Conservation (phyloP, 306 rosid species). For the Carpinus viminea region DNA sequence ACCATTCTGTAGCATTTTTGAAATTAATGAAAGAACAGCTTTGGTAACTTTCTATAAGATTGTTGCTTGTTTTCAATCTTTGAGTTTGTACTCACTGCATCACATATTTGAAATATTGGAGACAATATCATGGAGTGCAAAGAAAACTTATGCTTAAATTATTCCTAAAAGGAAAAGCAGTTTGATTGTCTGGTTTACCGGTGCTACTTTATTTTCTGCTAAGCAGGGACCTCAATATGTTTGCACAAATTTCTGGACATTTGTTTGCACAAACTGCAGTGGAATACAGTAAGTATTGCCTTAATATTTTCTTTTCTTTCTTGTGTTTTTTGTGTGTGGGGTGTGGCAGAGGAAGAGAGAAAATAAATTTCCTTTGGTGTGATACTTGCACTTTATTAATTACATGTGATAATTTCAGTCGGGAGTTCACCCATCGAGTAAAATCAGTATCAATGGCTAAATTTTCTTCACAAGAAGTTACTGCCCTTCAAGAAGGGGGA, state of each 20-base stretch:
- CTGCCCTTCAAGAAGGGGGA: slow-evolving; percentile 94
- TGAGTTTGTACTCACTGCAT: slow-evolving; percentile 1
- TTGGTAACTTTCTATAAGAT: not conserved
- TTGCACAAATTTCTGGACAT: slow-evolving; percentile 96
- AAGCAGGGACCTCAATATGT: slow-evolving; percentile 98
- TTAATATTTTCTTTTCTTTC: slow-evolving; percentile 4
- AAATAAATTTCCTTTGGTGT: slow-evolving; percentile 17
- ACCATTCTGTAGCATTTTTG: not conserved
- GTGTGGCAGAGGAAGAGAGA: not conserved
- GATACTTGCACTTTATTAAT: slow-evolving; percentile 19
- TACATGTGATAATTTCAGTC: slow-evolving; percentile 53
- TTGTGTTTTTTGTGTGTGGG: not conserved
- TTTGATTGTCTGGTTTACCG: slow-evolving; percentile 9
- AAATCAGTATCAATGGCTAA: slow-evolving; percentile 96
- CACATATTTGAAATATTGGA: slow-evolving; percentile 1
- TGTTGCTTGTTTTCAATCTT: slow-evolving; percentile 12
- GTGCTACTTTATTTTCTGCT: slow-evolving; percentile 26
- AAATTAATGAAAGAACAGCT: not conserved
- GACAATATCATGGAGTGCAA: slow-evolving; percentile 1
- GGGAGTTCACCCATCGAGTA: slow-evolving; percentile 93
- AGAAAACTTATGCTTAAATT: not conserved
- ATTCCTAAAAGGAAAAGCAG: not conserved
- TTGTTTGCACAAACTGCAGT: slow-evolving; percentile 93
- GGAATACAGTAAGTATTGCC: slow-evolving; percentile 89
- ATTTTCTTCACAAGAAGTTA: slow-evolving; percentile 93